Evolutionary conservation across 495 filamentous ascomycete species (phyloP), one percentile per base, ranked within the genome.

Genomic region (Bombardia bombarda): DNA sequence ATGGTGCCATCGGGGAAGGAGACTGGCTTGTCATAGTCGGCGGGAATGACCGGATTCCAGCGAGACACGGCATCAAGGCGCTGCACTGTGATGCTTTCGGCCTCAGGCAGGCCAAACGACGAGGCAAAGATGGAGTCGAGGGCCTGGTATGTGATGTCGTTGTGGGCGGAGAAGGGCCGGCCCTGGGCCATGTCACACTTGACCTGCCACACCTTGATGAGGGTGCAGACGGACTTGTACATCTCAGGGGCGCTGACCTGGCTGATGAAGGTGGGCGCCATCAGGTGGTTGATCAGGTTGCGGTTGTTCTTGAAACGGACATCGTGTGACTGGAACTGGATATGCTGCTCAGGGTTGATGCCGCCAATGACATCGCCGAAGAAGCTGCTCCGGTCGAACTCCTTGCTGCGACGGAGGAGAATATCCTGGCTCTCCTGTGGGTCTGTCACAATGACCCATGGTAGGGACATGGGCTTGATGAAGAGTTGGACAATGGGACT

Each of bases 401-500:
- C 67, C 37, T 60, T 64, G 25, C 38, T 43, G 3, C 68, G 61
- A 3, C 62, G 59, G 14, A 63, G 38, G 9, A 69, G 47, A 19
- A 71, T 59, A 49, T 74, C 68, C 37, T 62, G 52, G 24, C 53
- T 41, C 46, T 72, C 67, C 7, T 47, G 49, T 8, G 52, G 60
- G 37, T 73, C 67, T n/a, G 58, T 46, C 3, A 73, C 38, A 3
- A 72, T 42, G 8, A 73, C 48, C 41, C 45, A 55, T 4, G 67
- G 69, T 17, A 55, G 46, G 7, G 16, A 18, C 17, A 68, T 55
- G 7, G 66, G 68, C 16, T 40, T 32, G 25, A 65, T 40, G 45
- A 69, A 72, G 17, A 66, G 31, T 44, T 72, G 69, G 6, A 54
- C 42, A 18, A 72, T 53, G 1, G 66, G 58, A 17, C 65, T 57